Conservation (phyloP, 805 yeast species). For the Millerozyma acaciae region DNA sequence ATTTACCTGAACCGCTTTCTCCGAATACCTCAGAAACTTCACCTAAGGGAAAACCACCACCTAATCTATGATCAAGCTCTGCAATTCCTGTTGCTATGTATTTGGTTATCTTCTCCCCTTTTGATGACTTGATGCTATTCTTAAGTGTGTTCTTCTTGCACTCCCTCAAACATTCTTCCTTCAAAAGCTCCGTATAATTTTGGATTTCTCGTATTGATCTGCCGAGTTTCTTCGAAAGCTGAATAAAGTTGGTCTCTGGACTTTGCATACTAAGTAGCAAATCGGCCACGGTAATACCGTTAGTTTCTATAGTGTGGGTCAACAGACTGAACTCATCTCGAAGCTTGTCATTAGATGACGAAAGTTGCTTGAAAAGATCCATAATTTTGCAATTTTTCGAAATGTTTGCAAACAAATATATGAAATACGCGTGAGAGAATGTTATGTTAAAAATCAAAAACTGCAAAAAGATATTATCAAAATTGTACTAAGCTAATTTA, state of each 20-base stretch:
- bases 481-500: slow-evolving; percentile 7
- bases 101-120: not conserved
- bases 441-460: not conserved
- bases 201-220: slow-evolving; percentile 26
- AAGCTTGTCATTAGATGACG: slow-evolving; percentile 7
- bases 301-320: slow-evolving; percentile 11
- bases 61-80: slow-evolving; percentile 21
- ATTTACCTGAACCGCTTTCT: slow-evolving; percentile 80
- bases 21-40: slow-evolving; percentile 72
- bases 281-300: slow-evolving; percentile 27
- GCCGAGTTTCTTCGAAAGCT: slow-evolving; percentile 18
- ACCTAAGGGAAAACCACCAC: slow-evolving; percentile 30
- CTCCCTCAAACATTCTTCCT: slow-evolving; percentile 5
- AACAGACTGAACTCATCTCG: slow-evolving; percentile 15
- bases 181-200: slow-evolving; percentile 13
- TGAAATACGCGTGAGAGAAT: not conserved
- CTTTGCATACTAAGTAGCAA: slow-evolving; percentile 11
- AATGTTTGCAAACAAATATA: not conserved
- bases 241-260: slow-evolving; percentile 9
- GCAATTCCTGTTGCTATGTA: slow-evolving; percentile 22
- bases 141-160: not conserved
- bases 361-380: slow-evolving; percentile 24
- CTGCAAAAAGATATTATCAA: not conserved
- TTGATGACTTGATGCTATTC: slow-evolving; percentile 3
- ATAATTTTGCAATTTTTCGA: slow-evolving; percentile 8